phyloP scores from a whole-genome alignment of 768 basidiomycete species.

The Mycena metata region DNA sequence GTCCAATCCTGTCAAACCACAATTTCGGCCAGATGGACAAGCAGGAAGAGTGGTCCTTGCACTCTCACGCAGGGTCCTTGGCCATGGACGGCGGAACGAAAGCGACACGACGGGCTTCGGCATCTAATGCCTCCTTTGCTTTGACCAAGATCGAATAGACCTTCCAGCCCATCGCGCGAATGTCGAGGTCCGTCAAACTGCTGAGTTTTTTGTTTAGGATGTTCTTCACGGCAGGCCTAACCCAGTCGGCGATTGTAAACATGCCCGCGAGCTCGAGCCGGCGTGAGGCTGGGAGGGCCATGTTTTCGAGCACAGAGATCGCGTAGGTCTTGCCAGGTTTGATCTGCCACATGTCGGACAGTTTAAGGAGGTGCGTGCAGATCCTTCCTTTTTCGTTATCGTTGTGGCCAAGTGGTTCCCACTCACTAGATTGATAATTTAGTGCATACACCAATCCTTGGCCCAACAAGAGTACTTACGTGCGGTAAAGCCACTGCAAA shows the following conservation, averaged over 20 bases:
- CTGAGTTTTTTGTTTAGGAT: neutral
- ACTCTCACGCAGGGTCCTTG: conserved; percentile 1
- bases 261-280: conserved; percentile 1
- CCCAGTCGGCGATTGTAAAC: neutral
- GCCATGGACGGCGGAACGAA: neutral
- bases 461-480: neutral
- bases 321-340: neutral
- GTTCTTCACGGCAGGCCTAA: neutral
- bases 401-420: neutral
- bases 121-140: neutral
- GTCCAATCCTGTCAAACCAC: neutral
- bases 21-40: neutral
- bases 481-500: neutral
- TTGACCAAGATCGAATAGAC: conserved; percentile 3
- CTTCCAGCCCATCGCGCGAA: neutral
- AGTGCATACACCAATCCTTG: neutral
- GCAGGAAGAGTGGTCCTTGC: neutral
- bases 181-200: neutral
- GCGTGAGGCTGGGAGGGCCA: conserved; percentile 1
- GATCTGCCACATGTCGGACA: neutral
- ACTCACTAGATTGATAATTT: neutral
- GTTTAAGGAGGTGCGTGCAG: neutral
- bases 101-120: neutral
- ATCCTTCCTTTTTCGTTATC: neutral
- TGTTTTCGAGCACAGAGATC: neutral